Evolutionary conservation across 768 basidiomycete species (phyloP), one percentile per base, ranked within the genome.

Genomic region (Leucosporidium scottii): DNA sequence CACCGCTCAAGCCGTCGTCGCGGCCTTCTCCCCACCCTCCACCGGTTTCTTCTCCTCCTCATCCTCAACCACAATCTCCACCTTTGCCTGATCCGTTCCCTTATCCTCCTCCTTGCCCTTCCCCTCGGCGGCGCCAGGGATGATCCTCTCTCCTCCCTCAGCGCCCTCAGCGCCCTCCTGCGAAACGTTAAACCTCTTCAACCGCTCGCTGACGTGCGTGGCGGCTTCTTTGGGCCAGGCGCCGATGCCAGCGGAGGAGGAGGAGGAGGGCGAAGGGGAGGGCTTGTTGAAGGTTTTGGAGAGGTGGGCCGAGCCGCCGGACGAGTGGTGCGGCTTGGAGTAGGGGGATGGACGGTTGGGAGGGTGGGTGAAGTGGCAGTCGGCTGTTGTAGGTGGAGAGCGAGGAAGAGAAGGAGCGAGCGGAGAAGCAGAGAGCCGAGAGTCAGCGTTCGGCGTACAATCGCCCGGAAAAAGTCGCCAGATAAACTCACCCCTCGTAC

Each of bases 341-440:
- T 65, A 72, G 13, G 65, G 36, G 1, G 47, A 21, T 0, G 51
- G 25, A 0, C 63, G 44, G 17, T 34, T 57, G 2, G 89, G 85
- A 0, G 94, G 94, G 76, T 99, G 94, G 70, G 89, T 85, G 82
- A 88, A 99, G n/a, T 85, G 79, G 78, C 94, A 98, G 70, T 85
- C 83, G 44, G 86, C 85, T 81, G 66, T 44, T 44, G n/a, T 15
- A 39, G 44, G 6, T 20, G 36, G 12, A 13, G 23, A 17, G 31
- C 34, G 57, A 39, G 57, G 23, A 17, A 10, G 23, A 23, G 0
- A 13, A 34, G 17, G 20, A 8, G 18, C n/a, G 12, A 13, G 13
- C 1, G 31, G 12, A 23, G 21, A 27, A 51, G 13, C 13, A 51
- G 21, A 27, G 25, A 51, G 25, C 8, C 39, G 39, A 44, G 39